Base-by-base conservation (phyloP, 2,329 filamentous ascomycete genomes). In the Phialophora chinensis region DNA sequence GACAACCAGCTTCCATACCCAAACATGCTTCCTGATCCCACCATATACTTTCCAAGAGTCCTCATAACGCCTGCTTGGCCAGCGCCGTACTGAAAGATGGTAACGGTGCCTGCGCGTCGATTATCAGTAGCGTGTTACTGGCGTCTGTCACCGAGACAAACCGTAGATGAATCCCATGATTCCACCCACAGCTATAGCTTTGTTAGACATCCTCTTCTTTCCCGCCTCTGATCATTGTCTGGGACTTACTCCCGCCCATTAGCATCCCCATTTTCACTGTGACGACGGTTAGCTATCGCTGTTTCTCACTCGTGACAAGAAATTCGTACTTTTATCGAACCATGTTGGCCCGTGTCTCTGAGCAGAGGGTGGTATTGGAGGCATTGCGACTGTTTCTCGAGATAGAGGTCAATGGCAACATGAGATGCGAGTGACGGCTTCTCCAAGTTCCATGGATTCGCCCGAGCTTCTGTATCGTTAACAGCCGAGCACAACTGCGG, bases 91-190 rank as follows among this genome's bases (percentile, higher is more conserved):
- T 95, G 88, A 77, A 99, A 93, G 76, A 99, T 97, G 76, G 94
- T 96, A 74, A 96, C 91, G 60, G 91, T 92, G 77, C 93, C 92
- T 96, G 69, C 53, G 53, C 23, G 17, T 20, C 12, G 17, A 4
- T 61, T 76, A 66, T 72, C 58, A 73, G 55, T 44, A 42, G 23
- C n/a, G 10, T n/a, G 55, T 25, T 27, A 33, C n/a, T 23, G 29
- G 17, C 23, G 23, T 20, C 44, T 27, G 4, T 14, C 38, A 12
- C 12, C 23, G 56, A 56, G 63, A 74, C 84, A 59, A 84, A 96
- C 94, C 95, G 74, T 95, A 97, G 75, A 99, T 96, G 83, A 99
- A 98, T 71, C 95, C 95, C 81, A 99, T 97, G 77, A 97, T 97
- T 60, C 91, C 85, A 69, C 95, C 95, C 69, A 99, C 95, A 80